phyloP scores from a whole-genome alignment of 148 eudicot species.

The Fagopyrum homotropicum region DNA sequence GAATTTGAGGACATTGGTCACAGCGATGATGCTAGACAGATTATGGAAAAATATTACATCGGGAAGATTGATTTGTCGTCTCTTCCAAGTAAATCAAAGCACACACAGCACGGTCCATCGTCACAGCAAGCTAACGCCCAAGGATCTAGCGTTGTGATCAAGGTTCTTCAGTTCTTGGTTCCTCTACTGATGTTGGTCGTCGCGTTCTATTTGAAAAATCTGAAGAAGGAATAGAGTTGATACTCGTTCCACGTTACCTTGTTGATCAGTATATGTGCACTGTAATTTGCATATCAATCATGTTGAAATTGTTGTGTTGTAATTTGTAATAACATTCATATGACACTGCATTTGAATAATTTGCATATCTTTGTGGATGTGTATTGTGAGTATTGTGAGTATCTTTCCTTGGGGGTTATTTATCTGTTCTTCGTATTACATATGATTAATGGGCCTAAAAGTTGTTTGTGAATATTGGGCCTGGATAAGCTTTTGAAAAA shows the following conservation, averaged over 20 bases:
- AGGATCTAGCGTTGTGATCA: slow-evolving; percentile 20
- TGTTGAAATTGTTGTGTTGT: not conserved
- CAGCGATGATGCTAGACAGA: slow-evolving; percentile 30
- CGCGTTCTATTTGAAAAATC: slow-evolving; percentile 25
- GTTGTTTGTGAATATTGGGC: no score
- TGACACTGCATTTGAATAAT: not conserved
- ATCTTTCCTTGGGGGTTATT: no score
- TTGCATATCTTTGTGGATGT: not conserved
- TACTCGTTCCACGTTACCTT: not conserved
- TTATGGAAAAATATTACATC: slow-evolving; percentile 28
- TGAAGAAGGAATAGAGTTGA: slow-evolving; percentile 19
- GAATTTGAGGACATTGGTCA: slow-evolving; percentile 52
- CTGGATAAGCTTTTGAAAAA: no score
- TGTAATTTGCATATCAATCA: not conserved
- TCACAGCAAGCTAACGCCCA: slow-evolving; percentile 11
- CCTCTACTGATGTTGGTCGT: slow-evolving; percentile 24
- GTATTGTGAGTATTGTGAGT: not conserved
- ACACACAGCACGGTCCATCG: slow-evolving; percentile 4
- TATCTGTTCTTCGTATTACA: no score
- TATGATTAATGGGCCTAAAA: no score
- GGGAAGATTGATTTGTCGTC: slow-evolving; percentile 29
- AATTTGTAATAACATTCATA: not conserved
- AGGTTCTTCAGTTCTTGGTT: slow-evolving; percentile 29
- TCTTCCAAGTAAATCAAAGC: slow-evolving; percentile 18
- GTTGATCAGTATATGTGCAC: not conserved